A percentile compares a stretch with the other conserved stretches of the same genome.
phyloP scores from a whole-genome alignment of 257 asterid genomes.

The Solanum commersonii region DNA sequence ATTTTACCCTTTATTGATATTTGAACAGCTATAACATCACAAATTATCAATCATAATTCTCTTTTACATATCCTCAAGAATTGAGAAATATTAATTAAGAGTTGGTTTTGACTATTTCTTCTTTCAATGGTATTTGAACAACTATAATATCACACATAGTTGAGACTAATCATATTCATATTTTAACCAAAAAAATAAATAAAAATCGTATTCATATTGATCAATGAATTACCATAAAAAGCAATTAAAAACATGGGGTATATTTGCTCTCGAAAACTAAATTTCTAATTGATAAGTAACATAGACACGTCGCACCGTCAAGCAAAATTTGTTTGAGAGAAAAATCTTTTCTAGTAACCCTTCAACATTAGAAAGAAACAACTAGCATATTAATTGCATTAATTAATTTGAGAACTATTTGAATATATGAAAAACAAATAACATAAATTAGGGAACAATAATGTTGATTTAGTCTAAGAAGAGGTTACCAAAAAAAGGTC shows the following conservation, averaged over 20 bases:
- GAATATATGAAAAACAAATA: background rate
- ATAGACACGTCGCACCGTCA: background rate
- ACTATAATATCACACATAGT: background rate
- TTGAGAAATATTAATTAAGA: no score
- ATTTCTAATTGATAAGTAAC: background rate
- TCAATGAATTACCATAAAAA: background rate
- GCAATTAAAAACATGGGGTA: background rate
- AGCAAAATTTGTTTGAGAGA: background rate
- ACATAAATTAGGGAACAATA: background rate
- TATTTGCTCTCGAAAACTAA: background rate
- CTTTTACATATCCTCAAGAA: background rate
- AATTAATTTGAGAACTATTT: background rate
- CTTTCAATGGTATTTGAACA: background rate
- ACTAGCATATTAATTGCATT: background rate
- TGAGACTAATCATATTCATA: no score
- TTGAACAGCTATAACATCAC: background rate
- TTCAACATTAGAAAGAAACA: background rate
- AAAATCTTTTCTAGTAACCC: background rate
- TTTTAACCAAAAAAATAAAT: no score
- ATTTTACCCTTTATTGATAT: background rate
- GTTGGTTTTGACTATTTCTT: background rate
- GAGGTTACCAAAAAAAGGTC: background rate
- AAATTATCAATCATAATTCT: no score
- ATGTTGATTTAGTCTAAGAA: background rate
- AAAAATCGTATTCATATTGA: background rate